phyloP scores from a whole-genome alignment of 371 early-diverging fungal species.

The Saksenaea vasiformis region DNA sequence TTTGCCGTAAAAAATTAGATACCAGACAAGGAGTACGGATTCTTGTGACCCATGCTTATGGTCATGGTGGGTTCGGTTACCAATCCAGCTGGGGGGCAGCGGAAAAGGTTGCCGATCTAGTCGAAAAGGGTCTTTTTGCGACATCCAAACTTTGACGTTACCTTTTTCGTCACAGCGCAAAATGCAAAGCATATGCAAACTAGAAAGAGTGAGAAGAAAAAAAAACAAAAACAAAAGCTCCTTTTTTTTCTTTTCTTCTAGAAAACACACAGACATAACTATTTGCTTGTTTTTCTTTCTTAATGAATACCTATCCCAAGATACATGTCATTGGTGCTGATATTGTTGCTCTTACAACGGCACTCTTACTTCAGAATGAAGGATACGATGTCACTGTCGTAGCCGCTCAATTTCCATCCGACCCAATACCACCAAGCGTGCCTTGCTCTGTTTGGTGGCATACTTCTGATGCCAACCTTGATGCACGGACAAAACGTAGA shows the following conservation, averaged over 20 bases:
- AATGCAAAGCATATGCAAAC: too few relatives aligned
- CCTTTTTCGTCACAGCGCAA: too few relatives aligned
- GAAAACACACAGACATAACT: background rate
- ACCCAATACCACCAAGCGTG: background rate
- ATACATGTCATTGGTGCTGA: background rate
- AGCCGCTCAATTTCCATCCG: background rate
- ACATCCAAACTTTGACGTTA: conserved; percentile 13
- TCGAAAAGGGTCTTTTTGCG: conserved; percentile 39
- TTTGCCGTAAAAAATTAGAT: conserved; percentile 8
- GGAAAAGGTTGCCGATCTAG: conserved; percentile 42
- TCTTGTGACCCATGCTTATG: conserved; percentile 74
- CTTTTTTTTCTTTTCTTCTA: background rate
- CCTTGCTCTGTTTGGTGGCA: background rate
- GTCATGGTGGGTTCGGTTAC: conserved; percentile 78
- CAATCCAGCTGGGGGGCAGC: conserved; percentile 80
- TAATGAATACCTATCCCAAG: background rate
- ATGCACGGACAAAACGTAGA: background rate
- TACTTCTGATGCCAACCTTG: background rate
- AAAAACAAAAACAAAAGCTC: background rate
- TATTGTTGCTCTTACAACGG: background rate
- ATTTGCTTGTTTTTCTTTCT: too few relatives aligned
- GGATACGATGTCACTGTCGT: background rate
- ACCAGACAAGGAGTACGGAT: conserved; percentile 31
- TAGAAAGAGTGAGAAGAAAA: too few relatives aligned
- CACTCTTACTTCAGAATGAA: background rate